Evolutionary conservation across 2,329 filamentous ascomycete genomes (phyloP), one percentile per base, ranked within the genome.

Genomic region (Tricladium varicosporioides): DNA sequence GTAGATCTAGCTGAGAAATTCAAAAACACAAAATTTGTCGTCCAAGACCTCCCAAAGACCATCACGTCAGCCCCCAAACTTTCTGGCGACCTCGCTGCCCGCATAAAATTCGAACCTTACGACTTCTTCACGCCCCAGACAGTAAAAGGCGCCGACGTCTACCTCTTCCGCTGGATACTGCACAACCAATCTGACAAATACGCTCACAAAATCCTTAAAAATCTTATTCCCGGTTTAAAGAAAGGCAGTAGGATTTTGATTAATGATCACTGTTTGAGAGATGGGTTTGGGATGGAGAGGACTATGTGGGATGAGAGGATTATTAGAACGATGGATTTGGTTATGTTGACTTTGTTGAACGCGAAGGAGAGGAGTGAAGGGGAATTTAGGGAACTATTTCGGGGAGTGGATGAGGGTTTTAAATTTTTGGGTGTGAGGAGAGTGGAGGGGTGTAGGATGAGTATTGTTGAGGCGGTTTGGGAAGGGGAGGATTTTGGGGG

Each of bases 101-200:
- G 78, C 13, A 73, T 82, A 43, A 66, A 65, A 15, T 71, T 81
- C 58, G 62, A 66, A 51, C 58, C 57, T 9, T 46, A 56, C 22
- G 53, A 56, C 16, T 56, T 56, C 43, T 56, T 56, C 31, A 46
- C 74, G 5, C 75, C 78, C 51, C 83, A 87, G 67, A 75, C 78
- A 0, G 73, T 81, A 13, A 71, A 77, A 48, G 76, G 67, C 2
- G 84, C 81, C 0, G 82, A 84, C 63, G 73, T 84, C 15, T 86
- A 85, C 70, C 76, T 80, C 63, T 78, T 56, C 53, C 53, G 53
- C 48, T 56, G 53, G 53, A 51, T 56, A 16, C 40, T 56, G 22
- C 53, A 56, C 43, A 56, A 56, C 14, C 16, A 56, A n/a, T 56
- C 53, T 2, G 53, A 56, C 16, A 56, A 51, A 42, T 56, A 56